Percentiles rank a stretch among this genome's conserved stretches.
Conservation (phyloP, 768 basidiomycete genomes). For the Xerocomellus intermedius region DNA sequence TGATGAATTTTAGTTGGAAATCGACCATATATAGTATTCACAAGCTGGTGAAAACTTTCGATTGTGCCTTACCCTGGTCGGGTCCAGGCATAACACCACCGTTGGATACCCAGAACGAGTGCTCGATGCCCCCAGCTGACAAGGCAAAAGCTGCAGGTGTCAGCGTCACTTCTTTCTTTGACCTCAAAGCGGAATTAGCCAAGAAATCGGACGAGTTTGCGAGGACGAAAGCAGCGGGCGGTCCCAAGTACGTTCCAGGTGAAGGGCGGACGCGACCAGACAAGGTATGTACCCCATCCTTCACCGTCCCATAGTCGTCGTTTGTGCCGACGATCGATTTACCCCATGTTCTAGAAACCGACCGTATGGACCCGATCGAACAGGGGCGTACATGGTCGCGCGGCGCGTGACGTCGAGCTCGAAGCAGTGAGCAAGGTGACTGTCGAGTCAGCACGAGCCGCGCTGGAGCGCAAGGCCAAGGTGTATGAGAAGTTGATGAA, state of each 20-base stretch:
- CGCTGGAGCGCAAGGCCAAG: slow-evolving; percentile 73
- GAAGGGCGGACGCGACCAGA: slow-evolving; percentile 59
- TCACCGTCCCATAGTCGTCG: background rate
- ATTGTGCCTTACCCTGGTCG: no score
- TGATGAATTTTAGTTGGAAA: no score
- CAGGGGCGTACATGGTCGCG: slow-evolving; percentile 66
- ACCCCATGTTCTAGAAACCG: slow-evolving; percentile 54
- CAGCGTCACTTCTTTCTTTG: slow-evolving; percentile 75
- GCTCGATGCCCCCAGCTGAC: slow-evolving; percentile 45
- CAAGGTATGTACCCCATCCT: slow-evolving; percentile 49
- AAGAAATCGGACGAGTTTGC: slow-evolving; percentile 57
- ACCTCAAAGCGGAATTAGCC: slow-evolving; percentile 62
- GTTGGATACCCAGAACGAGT: slow-evolving; percentile 5
- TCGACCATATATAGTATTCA: no score
- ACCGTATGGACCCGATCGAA: slow-evolving; percentile 76
- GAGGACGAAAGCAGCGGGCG: slow-evolving; percentile 62
- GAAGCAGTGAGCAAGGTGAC: slow-evolving; percentile 69
- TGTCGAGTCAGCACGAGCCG: slow-evolving; percentile 67
- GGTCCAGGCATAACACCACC: background rate
- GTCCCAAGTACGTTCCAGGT: slow-evolving; percentile 49
- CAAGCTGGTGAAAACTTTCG: no score
- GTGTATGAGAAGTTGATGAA: slow-evolving; percentile 77
- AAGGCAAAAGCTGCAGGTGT: slow-evolving; percentile 67
- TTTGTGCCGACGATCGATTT: background rate
- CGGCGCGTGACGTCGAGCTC: slow-evolving; percentile 65